phyloP scores from a whole-genome alignment of 306 rosid species.

The Morella rubra region DNA sequence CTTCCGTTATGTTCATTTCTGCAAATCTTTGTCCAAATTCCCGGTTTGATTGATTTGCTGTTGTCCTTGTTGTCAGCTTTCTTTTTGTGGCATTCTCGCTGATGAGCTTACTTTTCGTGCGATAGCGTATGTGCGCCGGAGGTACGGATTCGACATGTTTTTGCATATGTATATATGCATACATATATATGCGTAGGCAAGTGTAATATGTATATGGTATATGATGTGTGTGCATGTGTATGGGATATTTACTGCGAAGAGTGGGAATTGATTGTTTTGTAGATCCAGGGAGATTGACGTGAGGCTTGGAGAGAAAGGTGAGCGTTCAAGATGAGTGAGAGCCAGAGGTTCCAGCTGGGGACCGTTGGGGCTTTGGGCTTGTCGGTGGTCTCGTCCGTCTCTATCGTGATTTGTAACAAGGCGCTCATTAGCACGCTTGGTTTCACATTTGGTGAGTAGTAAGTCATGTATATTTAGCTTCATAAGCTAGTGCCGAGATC shows the following conservation, averaged over 20 bases:
- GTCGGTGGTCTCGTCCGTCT: constrained; percentile 47
- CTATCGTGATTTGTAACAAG: constrained; percentile 42
- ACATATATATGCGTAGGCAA: background rate
- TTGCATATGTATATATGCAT: background rate
- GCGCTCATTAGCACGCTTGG: constrained; percentile 40
- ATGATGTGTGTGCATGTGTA: background rate
- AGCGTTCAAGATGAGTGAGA: constrained; percentile 24
- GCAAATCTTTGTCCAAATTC: background rate
- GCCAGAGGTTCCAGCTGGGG: constrained; percentile 38
- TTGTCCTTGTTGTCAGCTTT: background rate
- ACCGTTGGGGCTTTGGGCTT: constrained; percentile 45
- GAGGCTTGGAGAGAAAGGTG: background rate
- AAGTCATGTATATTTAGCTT: too few species aligned
- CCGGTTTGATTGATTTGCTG: background rate
- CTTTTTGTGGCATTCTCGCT: constrained; percentile 5
- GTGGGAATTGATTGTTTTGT: background rate
- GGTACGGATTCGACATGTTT: constrained; percentile 15
- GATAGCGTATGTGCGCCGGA: constrained; percentile 21
- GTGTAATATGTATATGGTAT: background rate
- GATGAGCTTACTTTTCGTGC: constrained; percentile 23
- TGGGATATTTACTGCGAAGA: background rate
- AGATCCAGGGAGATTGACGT: constrained; percentile 13
- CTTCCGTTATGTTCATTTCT: background rate
- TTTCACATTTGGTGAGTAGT: constrained; percentile 46
- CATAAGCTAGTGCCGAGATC: background rate